Conservation (phyloP, 2,329 filamentous ascomycete species). For the Clarireedia homoeocarpa region DNA sequence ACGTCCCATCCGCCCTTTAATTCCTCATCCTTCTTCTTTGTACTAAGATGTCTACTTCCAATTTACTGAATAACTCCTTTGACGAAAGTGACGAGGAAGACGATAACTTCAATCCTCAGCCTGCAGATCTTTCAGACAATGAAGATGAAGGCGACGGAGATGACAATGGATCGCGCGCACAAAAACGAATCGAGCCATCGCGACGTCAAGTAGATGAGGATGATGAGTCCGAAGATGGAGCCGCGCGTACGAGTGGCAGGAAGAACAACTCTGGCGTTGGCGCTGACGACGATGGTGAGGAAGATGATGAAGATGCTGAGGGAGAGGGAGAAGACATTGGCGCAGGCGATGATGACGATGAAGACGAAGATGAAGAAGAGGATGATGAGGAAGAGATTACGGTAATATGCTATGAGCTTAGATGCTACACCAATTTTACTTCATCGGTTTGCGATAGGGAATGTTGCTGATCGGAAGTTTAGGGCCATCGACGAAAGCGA, state of each 20-base stretch:
- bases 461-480: conserved; percentile 16
- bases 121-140: conserved; percentile 57
- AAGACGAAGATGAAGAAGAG: conserved; percentile 48
- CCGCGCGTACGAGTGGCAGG: conserved; percentile 31
- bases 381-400: conserved; percentile 56
- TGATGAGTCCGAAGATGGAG: conserved; percentile 38
- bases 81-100: conserved; percentile 69
- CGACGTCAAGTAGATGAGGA: conserved; percentile 34
- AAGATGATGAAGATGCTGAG: conserved; percentile 37
- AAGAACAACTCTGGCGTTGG: conserved; percentile 3
- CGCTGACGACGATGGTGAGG: conserved; percentile 28
- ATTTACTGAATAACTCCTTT: conserved; percentile 23
- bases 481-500: conserved; percentile 73
- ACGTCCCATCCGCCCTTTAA: not conserved
- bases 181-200: conserved; percentile 23
- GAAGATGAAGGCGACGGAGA: conserved; percentile 40
- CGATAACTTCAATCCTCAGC: conserved; percentile 80
- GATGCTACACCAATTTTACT: conserved; percentile 2
- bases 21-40: conserved; percentile 6
- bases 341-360: conserved; percentile 29
- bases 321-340: conserved; percentile 32
- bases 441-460: conserved; percentile 8
- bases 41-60: conserved; percentile 23
- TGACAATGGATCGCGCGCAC: conserved; percentile 21
- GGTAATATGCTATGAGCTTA: conserved; percentile 26